A percentile compares a stretch with the other conserved stretches of the same genome.
phyloP scores from a whole-genome alignment of 176 grass and related monocot genomes.

The Avena insularis region DNA sequence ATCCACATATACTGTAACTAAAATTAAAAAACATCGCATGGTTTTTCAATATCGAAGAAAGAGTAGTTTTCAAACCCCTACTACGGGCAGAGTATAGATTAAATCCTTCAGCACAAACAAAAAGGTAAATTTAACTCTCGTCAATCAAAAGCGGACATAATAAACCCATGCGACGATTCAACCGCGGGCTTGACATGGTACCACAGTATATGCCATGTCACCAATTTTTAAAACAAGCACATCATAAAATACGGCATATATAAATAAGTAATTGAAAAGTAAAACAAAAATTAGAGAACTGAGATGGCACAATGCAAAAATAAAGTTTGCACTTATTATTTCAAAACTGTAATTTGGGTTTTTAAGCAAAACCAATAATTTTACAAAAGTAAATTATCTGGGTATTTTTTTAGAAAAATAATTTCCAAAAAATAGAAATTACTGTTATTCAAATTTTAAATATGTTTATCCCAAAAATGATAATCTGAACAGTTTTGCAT shows the following conservation, averaged over 20 bases:
- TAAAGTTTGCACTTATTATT: not conserved
- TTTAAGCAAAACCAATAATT: not conserved
- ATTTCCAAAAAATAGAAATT: not conserved
- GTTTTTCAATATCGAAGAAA: not conserved
- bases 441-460: not conserved
- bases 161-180: not conserved
- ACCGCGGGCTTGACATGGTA: not conserved
- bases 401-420: not conserved
- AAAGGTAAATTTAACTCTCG: not conserved
- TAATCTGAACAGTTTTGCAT: not conserved
- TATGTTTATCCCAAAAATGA: not conserved
- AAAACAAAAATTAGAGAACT: not conserved
- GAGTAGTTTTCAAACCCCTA: not conserved
- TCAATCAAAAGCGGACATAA: not conserved
- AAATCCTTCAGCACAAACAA: not conserved
- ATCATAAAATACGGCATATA: not conserved
- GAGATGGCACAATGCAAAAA: not conserved
- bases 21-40: not conserved
- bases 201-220: not conserved
- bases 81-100: not conserved
- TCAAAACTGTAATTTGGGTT: not conserved
- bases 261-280: not conserved
- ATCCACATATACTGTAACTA: too few species aligned
- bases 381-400: not conserved
- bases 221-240: not conserved